Base-by-base conservation (phyloP, 345 rosid genomes). In the Mallotus nudiflorus region DNA sequence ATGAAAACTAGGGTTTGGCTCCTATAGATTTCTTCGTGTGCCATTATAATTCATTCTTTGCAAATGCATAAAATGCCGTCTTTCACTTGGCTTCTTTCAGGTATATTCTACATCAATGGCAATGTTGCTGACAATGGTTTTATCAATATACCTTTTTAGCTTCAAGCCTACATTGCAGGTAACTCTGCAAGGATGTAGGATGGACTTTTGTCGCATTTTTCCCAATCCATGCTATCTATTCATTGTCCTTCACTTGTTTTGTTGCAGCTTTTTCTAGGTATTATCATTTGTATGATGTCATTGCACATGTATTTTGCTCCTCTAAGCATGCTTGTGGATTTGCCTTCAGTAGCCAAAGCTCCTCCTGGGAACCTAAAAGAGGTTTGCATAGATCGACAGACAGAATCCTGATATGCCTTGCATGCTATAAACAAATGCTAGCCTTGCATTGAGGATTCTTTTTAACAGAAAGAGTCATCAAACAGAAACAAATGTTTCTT, bases 261-360 rank as follows among this genome's bases (percentile, higher is more conserved):
- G 61, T n/a, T 84, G 86, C 93, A 92, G 97, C 96, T 95, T 73
- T 92, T 95, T 84, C 78, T 92, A 84, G 99, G 98, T 45, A 92
- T 90, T 39, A 78, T 90, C 57, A 83, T 92, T 59, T 95, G 99
- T 79, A 92, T 92, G 85, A 95, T 95, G 99, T 95, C 94, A 0
- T 83, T 92, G 19, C 98, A 92, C 72, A 89, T 92, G 97, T 95
- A 92, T 72, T 92, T 95, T 78, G 91, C 97, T 22, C 91, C 96
- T 55, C 87, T 91, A 48, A 81, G 35, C 65, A 81, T 76, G 84
- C 97, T 90, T 27, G 69, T 92, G 50, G 96, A 87, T 73, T 71
- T 83, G 74, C 91, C 97, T 6, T 16, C 80, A 46, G 48, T 83
- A 13, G 67, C 59, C 9, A 88, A 85, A 82, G 58, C 83, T 1